Percentiles rank a stretch among this genome's conserved stretches.
phyloP scores from a whole-genome alignment of 768 basidiomycete species.

The Mycena indigotica region DNA sequence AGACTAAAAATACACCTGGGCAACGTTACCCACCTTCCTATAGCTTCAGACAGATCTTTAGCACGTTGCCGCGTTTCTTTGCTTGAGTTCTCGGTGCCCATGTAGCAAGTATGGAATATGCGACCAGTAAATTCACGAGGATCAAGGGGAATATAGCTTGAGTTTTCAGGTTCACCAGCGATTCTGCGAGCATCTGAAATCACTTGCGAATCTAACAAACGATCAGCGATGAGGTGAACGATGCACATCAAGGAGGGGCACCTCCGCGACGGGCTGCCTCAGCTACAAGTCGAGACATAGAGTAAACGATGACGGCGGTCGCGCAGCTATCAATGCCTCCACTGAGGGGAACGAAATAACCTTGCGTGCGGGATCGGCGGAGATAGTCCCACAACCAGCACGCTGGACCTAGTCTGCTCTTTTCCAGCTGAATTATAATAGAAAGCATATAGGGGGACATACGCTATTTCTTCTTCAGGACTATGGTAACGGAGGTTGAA shows the following conservation, averaged over 20 bases:
- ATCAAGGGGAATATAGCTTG: conserved; percentile 82
- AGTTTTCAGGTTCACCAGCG: conserved; percentile 78
- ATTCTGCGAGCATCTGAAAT: conserved; percentile 91
- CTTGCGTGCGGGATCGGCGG: conserved; percentile 87
- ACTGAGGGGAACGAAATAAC: conserved; percentile 93
- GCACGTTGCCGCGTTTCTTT: conserved; percentile 83
- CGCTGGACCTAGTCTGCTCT: conserved; percentile 83
- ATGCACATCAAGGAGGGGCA: conserved; percentile 34
- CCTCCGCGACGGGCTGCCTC: conserved; percentile 77
- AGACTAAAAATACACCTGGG: background rate
- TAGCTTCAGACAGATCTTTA: conserved; percentile 81
- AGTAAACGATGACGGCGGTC: conserved; percentile 92
- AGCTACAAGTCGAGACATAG: conserved; percentile 91
- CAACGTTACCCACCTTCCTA: conserved; percentile 71
- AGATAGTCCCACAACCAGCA: conserved; percentile 99
- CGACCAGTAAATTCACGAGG: conserved; percentile 82
- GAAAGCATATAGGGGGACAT: conserved; percentile 42
- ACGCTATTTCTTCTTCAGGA: conserved; percentile 99
- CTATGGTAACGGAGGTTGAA: conserved; percentile 71
- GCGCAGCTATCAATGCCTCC: conserved; percentile 98
- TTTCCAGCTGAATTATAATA: background rate
- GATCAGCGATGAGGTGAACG: background rate
- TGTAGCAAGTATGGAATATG: conserved; percentile 97
- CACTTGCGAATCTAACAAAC: conserved; percentile 69
- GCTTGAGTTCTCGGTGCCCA: conserved; percentile 98